phyloP scores from a whole-genome alignment of 2,329 filamentous ascomycete species.

The Grosmannia clavigera region DNA sequence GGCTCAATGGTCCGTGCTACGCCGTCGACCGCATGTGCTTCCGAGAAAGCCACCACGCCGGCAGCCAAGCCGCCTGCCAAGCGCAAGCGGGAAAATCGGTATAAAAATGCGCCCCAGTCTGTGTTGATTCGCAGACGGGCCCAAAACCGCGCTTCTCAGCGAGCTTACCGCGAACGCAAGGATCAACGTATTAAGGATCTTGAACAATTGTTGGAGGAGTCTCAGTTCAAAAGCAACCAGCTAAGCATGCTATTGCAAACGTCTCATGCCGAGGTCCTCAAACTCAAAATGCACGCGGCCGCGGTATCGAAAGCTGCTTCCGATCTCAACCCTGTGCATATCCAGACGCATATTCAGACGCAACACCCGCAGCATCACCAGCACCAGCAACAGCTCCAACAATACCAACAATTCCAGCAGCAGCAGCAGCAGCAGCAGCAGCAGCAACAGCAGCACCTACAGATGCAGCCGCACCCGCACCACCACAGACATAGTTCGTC shows the following conservation, averaged over 20 bases:
- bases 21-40: neutral
- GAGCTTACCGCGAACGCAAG: slow-evolving; percentile 49
- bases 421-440: neutral
- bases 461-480: too few relatives aligned
- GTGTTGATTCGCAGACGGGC: slow-evolving; percentile 43
- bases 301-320: neutral
- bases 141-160: slow-evolving; percentile 48
- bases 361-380: too few relatives aligned
- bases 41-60: slow-evolving; percentile 2
- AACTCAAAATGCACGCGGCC: neutral
- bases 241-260: neutral
- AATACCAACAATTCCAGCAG: neutral
- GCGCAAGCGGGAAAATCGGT: slow-evolving; percentile 38
- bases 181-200: slow-evolving; percentile 54
- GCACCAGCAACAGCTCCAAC: neutral
- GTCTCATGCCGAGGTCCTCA: neutral
- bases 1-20: neutral
- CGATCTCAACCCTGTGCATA: too few relatives aligned
- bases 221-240: neutral
- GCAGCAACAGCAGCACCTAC: too few relatives aligned
- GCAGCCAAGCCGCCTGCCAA: slow-evolving; percentile 28
- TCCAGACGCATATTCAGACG: too few relatives aligned
- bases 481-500: neutral
- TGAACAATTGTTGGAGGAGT: slow-evolving; percentile 35
- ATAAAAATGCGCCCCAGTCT: slow-evolving; percentile 38